A percentile compares a stretch with the other conserved stretches of the same genome.
These are phyloP conservation scores for Paracamarosporium sp. DNA, from an alignment of 2,329 filamentous ascomycete genomes.

Conservation along the genomic window DNA sequence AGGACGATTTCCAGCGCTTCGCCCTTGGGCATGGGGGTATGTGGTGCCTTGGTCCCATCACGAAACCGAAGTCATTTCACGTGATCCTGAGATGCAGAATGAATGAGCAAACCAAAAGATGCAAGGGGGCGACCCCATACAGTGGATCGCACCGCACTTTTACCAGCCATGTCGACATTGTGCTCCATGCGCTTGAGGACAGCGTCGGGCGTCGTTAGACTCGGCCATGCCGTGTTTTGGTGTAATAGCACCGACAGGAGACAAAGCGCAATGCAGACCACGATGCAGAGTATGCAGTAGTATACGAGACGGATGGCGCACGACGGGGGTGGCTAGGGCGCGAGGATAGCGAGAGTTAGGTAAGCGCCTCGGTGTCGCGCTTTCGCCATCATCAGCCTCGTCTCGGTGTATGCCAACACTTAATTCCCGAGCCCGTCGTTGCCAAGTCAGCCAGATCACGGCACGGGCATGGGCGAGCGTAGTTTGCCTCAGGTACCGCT, in stretches of 20 bases:
- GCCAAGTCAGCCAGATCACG: background rate
- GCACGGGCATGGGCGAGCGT: background rate
- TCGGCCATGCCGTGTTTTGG: slow-evolving; percentile 3
- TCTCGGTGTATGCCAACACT: background rate
- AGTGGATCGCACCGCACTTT: slow-evolving; percentile 4
- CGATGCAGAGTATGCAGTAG: too few species aligned
- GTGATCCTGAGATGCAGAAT: background rate
- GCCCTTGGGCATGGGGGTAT: background rate
- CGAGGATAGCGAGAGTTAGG: too few species aligned
- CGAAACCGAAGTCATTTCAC: background rate
- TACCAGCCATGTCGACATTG: background rate
- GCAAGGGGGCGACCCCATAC: background rate
- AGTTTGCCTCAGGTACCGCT: background rate
- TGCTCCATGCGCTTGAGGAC: background rate
- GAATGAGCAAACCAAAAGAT: slow-evolving; percentile 1
- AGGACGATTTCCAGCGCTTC: slow-evolving; percentile 1
- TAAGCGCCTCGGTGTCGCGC: background rate
- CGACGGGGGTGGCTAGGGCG: background rate
- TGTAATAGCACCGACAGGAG: background rate
- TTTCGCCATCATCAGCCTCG: background rate
- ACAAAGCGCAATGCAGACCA: too few species aligned
- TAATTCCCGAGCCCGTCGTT: background rate
- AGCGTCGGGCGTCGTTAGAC: background rate
- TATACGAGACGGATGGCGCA: background rate
- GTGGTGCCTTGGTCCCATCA: background rate